phyloP scores from a whole-genome alignment of 257 asterid genomes.

The Solanum corneliomulleri region DNA sequence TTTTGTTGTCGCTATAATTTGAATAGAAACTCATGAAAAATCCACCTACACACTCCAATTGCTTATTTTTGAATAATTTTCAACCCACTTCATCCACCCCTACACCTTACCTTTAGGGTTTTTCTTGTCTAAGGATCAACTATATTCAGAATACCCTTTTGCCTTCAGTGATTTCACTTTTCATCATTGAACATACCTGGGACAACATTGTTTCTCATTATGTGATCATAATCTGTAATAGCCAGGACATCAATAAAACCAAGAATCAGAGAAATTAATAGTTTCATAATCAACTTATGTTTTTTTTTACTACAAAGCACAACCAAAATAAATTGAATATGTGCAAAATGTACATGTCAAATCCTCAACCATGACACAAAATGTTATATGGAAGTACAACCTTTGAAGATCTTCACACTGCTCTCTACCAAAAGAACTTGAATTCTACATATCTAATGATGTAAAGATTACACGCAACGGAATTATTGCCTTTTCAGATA shows the following conservation, averaged over 20 bases:
- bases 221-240: neutral
- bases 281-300: neutral
- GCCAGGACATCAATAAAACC: neutral
- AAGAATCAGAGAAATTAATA: neutral
- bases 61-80: neutral
- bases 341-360: neutral
- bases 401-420: neutral
- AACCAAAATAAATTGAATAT: neutral
- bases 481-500: conserved; percentile 37
- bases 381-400: neutral
- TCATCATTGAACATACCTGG: neutral
- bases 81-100: neutral
- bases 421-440: neutral
- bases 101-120: neutral
- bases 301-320: neutral
- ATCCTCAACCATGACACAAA: neutral
- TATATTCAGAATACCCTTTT: neutral
- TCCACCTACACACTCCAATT: neutral
- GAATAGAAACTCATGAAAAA: neutral
- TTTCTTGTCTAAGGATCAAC: neutral
- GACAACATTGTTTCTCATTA: neutral
- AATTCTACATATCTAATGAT: neutral
- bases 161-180: neutral
- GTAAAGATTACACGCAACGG: conserved; percentile 38
- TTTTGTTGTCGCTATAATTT: neutral